A percentile compares a stretch with the other conserved stretches of the same genome.
These are phyloP conservation scores for Annulohypoxylon maeteangense DNA, from an alignment of 495 filamentous ascomycete species.

Conservation along the genomic window DNA sequence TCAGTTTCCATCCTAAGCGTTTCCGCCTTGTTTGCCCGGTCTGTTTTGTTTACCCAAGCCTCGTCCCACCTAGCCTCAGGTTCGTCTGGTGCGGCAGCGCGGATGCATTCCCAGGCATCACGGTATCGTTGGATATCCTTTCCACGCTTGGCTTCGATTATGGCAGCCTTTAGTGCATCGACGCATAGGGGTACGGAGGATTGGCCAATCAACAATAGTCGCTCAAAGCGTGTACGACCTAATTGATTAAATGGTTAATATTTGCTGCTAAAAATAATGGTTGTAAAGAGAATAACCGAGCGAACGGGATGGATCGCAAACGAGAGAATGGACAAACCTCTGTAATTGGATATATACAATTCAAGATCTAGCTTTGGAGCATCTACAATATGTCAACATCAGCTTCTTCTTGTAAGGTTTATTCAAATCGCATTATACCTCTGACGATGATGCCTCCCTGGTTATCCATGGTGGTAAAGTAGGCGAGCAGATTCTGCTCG, in stretches of 20 bases:
- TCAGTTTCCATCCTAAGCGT: slow-evolving; percentile 80
- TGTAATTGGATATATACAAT: slow-evolving; percentile 90
- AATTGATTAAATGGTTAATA: slow-evolving; percentile 14
- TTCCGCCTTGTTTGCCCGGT: slow-evolving; percentile 70
- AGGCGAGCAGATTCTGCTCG: slow-evolving; percentile 50
- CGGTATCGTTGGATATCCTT: slow-evolving; percentile 78
- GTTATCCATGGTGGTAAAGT: slow-evolving; percentile 58
- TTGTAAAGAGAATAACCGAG: neutral
- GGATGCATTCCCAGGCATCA: slow-evolving; percentile 71
- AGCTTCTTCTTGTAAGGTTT: slow-evolving; percentile 8
- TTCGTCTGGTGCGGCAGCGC: slow-evolving; percentile 71
- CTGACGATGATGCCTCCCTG: slow-evolving; percentile 58
- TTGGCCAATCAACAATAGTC: slow-evolving; percentile 81
- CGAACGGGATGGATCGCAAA: neutral
- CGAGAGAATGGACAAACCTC: slow-evolving; percentile 62
- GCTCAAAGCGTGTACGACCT: slow-evolving; percentile 80
- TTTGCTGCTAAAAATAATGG: neutral
- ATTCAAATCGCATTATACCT: slow-evolving; percentile 48
- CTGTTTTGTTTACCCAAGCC: slow-evolving; percentile 73
- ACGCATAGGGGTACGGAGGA: slow-evolving; percentile 78
- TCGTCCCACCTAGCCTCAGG: slow-evolving; percentile 72
- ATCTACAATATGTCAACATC: slow-evolving; percentile 60
- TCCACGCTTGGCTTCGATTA: slow-evolving; percentile 79
- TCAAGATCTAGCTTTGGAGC: slow-evolving; percentile 93
- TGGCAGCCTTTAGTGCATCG: slow-evolving; percentile 83